These are phyloP conservation scores for Fusarium torreyae DNA, from an alignment of 2,329 filamentous ascomycete genomes.

Conservation along the genomic window DNA sequence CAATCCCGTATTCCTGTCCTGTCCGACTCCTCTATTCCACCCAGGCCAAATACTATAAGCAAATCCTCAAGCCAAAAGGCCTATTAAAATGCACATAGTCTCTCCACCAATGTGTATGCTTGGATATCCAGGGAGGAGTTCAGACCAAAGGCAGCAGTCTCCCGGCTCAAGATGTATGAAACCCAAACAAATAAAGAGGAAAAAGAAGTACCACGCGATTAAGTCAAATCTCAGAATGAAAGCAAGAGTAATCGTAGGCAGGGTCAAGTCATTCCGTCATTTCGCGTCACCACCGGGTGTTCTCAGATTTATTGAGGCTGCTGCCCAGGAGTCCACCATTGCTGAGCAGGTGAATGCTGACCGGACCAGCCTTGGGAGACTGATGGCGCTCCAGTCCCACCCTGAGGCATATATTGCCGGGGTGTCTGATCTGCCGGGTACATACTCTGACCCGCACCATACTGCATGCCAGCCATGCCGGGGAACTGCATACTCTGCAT, in stretches of 20 bases:
- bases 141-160: slow-evolving; percentile 46
- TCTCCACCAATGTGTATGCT: slow-evolving; percentile 54
- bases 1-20: slow-evolving; percentile 44
- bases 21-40: slow-evolving; percentile 59
- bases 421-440: slow-evolving; percentile 75
- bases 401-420: slow-evolving; percentile 77
- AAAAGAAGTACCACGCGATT: slow-evolving; percentile 24
- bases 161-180: slow-evolving; percentile 33
- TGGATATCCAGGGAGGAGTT: slow-evolving; percentile 56
- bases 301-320: slow-evolving; percentile 57
- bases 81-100: slow-evolving; percentile 55
- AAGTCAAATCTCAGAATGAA: slow-evolving; percentile 30
- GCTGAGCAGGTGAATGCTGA: slow-evolving; percentile 74
- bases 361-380: slow-evolving; percentile 69
- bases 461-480: slow-evolving; percentile 73
- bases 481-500: slow-evolving; percentile 75
- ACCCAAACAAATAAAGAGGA: slow-evolving; percentile 15
- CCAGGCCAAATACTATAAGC: slow-evolving; percentile 55
- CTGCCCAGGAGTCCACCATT: slow-evolving; percentile 69
- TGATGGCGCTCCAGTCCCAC: slow-evolving; percentile 65
- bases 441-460: slow-evolving; percentile 70
- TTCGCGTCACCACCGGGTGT: slow-evolving; percentile 32
- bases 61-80: slow-evolving; percentile 50
- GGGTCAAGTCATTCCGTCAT: slow-evolving; percentile 44
- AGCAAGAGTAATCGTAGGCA: slow-evolving; percentile 25